Conservation (phyloP, 1,284 basidiomycete species). For the Anthracocystis panici-leucophaei region DNA sequence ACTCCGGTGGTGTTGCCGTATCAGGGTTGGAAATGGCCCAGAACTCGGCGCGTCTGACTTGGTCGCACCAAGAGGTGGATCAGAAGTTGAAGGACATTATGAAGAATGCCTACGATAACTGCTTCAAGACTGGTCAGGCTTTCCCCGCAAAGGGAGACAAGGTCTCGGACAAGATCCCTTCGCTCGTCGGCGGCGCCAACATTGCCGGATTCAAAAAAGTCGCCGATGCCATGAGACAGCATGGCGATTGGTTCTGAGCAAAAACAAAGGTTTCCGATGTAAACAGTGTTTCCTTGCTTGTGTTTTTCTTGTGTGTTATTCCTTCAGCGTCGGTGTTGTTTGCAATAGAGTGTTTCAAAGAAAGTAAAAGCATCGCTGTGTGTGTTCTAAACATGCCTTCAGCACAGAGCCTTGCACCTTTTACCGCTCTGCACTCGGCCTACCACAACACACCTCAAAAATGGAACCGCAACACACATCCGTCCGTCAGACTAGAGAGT, state of each 20-base stretch:
- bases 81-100: conserved; percentile 81
- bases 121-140: conserved; percentile 76
- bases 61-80: conserved; percentile 80
- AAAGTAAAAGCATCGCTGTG: too few species aligned
- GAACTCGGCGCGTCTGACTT: conserved; percentile 74
- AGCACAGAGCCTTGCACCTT: too few species aligned
- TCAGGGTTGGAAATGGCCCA: conserved; percentile 85
- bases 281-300: background rate
- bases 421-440: too few species aligned
- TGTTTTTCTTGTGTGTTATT: conserved; percentile 4
- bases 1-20: conserved; percentile 72
- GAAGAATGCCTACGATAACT: conserved; percentile 77
- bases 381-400: too few species aligned
- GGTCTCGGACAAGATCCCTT: conserved; percentile 71
- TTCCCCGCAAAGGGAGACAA: conserved; percentile 74
- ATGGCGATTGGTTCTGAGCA: conserved; percentile 59
- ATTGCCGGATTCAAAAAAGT: conserved; percentile 77
- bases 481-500: too few species aligned
- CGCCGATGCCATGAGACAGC: conserved; percentile 59
- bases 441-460: too few species aligned
- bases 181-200: conserved; percentile 79
- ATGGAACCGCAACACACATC: too few species aligned
- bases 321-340: too few species aligned
- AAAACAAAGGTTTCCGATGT: background rate
- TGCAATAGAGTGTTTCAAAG: background rate